Base-by-base conservation (phyloP, 129 eudicot genomes). In the Chrysanthemum seticuspe region DNA sequence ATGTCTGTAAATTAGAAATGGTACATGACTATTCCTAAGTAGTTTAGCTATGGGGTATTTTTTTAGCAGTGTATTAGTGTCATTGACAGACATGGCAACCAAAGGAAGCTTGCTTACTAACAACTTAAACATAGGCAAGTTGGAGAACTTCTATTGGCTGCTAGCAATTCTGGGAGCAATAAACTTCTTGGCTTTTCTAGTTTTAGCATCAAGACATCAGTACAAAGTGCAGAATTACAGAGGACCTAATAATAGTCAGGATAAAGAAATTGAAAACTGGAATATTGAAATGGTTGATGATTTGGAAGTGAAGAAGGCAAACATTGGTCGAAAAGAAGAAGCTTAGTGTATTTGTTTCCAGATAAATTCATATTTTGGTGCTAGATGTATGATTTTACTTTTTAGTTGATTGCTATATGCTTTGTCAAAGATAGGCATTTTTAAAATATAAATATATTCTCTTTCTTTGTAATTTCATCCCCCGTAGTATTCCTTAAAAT, bases 41-140 rank as follows among this genome's bases (percentile, higher is more conserved):
- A 87, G 91, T 15, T 81, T 94, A 29, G 89, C 98, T 6, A 86
- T 86, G 88, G 98, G 98, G 14, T 94, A 81, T 62, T 94, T 87
- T 70, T 85, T 94, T 55, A 94, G 98, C 58, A 94, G 96, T 57
- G 71, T 94, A 68, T 56, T 94, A 49, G 98, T 94, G 65, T 78
- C 97, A 9, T 58, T 88, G 69, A 93, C 85, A 6, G 93, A 90
- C 36, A 71, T 51, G 68, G 89, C 82, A 19, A 79, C 98, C 1
- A 21, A 85, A 1, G 82, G 86, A 48, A 64, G 57, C 6, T 94
- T 97, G 98, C 88, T 94, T 58, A 86, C 57, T 74, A 88, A 85
- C 78, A 78, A 94, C 36, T 75, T 90, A 55, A 88, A 90, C 56
- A 72, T n/a, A 53, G 97, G 93, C 2, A 85, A 52, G 45, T 73